Conservation (phyloP, 2,329 filamentous ascomycete species). For the Aciculosporium take region DNA sequence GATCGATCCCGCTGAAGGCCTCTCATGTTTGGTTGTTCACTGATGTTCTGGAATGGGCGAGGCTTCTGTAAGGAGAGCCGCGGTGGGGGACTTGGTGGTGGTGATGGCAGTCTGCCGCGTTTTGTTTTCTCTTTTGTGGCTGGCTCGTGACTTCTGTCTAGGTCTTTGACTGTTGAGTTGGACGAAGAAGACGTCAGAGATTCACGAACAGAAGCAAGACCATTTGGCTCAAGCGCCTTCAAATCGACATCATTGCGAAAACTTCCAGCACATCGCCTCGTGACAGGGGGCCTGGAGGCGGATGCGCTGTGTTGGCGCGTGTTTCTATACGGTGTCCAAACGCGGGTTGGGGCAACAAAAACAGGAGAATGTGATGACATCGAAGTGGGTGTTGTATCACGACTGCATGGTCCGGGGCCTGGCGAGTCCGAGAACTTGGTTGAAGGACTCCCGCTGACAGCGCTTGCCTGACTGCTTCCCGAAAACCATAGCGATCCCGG, state of each 20-base stretch:
- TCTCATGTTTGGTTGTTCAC: background rate
- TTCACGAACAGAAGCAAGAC: slow-evolving; percentile 52
- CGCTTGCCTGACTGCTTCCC: slow-evolving; percentile 40
- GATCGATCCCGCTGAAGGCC: background rate
- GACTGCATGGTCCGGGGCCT: slow-evolving; percentile 54
- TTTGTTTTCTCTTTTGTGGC: slow-evolving; percentile 28
- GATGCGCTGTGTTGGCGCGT: slow-evolving; percentile 40
- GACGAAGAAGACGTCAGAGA: slow-evolving; percentile 60
- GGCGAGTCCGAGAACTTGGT: slow-evolving; percentile 63
- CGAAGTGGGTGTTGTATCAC: slow-evolving; percentile 66
- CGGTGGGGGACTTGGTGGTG: slow-evolving; percentile 46
- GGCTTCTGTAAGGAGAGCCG: slow-evolving; percentile 48
- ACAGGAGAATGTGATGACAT: slow-evolving; percentile 62
- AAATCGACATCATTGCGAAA: slow-evolving; percentile 35
- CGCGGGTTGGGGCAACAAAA: slow-evolving; percentile 34
- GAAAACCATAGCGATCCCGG: slow-evolving; percentile 41
- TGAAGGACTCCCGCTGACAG: slow-evolving; percentile 56
- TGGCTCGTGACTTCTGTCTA: slow-evolving; percentile 27
- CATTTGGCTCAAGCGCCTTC: slow-evolving; percentile 34
- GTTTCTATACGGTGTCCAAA: slow-evolving; percentile 25
- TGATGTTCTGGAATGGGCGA: slow-evolving; percentile 15
- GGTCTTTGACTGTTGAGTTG: slow-evolving; percentile 49
- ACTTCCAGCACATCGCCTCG: slow-evolving; percentile 41
- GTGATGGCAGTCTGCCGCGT: slow-evolving; percentile 28
- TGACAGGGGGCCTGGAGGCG: slow-evolving; percentile 44